Evolutionary conservation across 2,329 filamentous ascomycete species (phyloP).

Genomic region (Microthyrium microscopicum): DNA sequence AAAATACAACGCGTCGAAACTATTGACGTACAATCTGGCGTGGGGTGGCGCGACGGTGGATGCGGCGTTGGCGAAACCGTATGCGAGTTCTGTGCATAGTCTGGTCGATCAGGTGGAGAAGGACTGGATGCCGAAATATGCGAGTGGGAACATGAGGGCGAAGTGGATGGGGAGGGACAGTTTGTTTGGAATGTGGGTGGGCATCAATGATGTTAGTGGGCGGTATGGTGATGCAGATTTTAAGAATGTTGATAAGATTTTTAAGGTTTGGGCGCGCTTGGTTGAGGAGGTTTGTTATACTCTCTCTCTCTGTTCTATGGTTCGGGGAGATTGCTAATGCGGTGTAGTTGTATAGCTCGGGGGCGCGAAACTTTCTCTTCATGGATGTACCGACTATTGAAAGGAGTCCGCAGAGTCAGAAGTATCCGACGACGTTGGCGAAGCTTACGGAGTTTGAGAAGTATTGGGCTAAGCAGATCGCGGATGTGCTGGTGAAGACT

Average conservation of each 20-base stretch:
- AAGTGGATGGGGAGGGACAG: constrained; percentile 28
- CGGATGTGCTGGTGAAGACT: constrained; percentile 25
- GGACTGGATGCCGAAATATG: constrained; percentile 27
- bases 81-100: constrained; percentile 30
- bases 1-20: constrained; percentile 26
- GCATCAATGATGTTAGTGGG: constrained; percentile 40
- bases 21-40: constrained; percentile 38
- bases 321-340: no score
- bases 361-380: constrained; percentile 34
- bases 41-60: constrained; percentile 38
- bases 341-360: no score
- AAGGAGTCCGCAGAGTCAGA: constrained; percentile 29
- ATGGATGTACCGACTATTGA: constrained; percentile 33
- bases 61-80: constrained; percentile 34
- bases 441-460: constrained; percentile 21
- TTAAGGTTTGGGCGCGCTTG: constrained; percentile 20
- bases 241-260: constrained; percentile 19
- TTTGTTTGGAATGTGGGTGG: constrained; percentile 37
- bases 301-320: no score
- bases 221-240: constrained; percentile 26
- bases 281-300: constrained; percentile 16
- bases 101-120: constrained; percentile 34
- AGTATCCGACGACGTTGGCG: constrained; percentile 19
- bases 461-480: constrained; percentile 34
- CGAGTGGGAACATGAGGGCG: constrained; percentile 16